Base-by-base conservation (phyloP, 1,284 basidiomycete species). In the Trichosporon faecale region DNA sequence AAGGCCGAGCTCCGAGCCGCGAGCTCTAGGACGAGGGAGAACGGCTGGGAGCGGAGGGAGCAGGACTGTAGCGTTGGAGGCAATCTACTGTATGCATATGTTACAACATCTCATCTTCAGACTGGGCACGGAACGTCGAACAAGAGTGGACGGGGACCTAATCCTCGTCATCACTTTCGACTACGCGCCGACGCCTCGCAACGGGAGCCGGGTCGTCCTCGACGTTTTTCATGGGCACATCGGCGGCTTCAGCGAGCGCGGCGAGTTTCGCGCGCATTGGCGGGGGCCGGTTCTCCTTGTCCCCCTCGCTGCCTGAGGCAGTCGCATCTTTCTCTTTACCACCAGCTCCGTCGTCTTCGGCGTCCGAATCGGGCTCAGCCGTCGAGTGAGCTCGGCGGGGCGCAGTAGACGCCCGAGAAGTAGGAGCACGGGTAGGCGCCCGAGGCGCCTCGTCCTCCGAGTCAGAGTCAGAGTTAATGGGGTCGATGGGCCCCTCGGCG, bases 71-170 rank as follows among this genome's bases (percentile, higher is more conserved):
- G 37, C 37, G 64, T 52, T 44, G 29, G 4, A 29, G 27, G 57
- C 7, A 31, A 66, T 60, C 21, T 66, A 61, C 57, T 61, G 57
- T 61, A 60, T 65, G 55, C 68, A 70, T 73, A 60, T 66, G 33
- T 65, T 72, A 74, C 71, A 72, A 72, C 71, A 72, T 31, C 11
- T 23, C 27, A n/a, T 9, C 4, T 61, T 23, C 49, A 4, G 11
- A 3, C 40, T 44, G 40, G n/a, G n/a, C n/a, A n/a, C n/a, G n/a
- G n/a, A n/a, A n/a, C n/a, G n/a, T n/a, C n/a, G n/a, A n/a, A n/a
- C n/a, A n/a, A n/a, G n/a, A n/a, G n/a, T n/a, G n/a, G n/a, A n/a
- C n/a, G 40, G 40, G 9, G 16, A n/a, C 6, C 12, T 46, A 25
- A 9, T 66, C 65, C 49, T 60, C 66, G 12, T 60, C 55, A 12